Conservation (phyloP, 2,329 filamentous ascomycete genomes). For the Ophiostoma australiae region DNA sequence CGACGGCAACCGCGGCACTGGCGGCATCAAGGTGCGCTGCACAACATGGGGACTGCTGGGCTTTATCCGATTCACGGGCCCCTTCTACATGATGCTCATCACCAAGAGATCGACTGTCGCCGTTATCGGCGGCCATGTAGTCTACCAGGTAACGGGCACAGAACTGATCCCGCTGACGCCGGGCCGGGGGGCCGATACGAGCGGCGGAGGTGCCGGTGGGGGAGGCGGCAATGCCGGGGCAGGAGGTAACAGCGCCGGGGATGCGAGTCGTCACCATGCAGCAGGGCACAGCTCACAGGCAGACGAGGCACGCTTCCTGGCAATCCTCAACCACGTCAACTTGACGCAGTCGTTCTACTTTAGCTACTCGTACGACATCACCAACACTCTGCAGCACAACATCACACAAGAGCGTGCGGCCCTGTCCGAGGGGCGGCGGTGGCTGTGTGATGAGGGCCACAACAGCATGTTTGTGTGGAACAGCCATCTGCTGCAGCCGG, state of each 20-base stretch:
- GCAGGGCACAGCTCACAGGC: constrained; percentile 36
- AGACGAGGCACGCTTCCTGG: constrained; percentile 83
- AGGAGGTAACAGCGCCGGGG: not conserved
- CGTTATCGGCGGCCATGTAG: constrained; percentile 91
- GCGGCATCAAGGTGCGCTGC: constrained; percentile 82
- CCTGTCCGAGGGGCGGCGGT: constrained; percentile 58
- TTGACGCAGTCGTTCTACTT: constrained; percentile 93
- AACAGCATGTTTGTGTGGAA: constrained; percentile 99
- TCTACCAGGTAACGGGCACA: constrained; percentile 92
- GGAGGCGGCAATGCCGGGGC: not conserved
- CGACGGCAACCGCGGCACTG: constrained; percentile 85
- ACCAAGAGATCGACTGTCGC: constrained; percentile 95
- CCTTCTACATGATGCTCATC: constrained; percentile 95
- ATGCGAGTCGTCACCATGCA: not conserved
- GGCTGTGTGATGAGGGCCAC: constrained; percentile 59
- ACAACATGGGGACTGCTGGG: constrained; percentile 91
- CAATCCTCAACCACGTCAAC: constrained; percentile 86
- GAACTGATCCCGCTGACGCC: constrained; percentile 84
- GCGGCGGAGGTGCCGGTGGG: not conserved
- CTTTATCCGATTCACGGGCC: constrained; percentile 92
- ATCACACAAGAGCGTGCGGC: constrained; percentile 73
- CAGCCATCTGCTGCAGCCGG: constrained; percentile 76
- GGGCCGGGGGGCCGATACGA: constrained; percentile 41
- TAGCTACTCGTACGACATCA: constrained; percentile 97
- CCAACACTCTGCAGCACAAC: constrained; percentile 85